Evolutionary conservation across 352 stramenopile genomes (phyloP), one percentile per base, ranked within the genome.

Genomic region (Phytopythium montanum): DNA sequence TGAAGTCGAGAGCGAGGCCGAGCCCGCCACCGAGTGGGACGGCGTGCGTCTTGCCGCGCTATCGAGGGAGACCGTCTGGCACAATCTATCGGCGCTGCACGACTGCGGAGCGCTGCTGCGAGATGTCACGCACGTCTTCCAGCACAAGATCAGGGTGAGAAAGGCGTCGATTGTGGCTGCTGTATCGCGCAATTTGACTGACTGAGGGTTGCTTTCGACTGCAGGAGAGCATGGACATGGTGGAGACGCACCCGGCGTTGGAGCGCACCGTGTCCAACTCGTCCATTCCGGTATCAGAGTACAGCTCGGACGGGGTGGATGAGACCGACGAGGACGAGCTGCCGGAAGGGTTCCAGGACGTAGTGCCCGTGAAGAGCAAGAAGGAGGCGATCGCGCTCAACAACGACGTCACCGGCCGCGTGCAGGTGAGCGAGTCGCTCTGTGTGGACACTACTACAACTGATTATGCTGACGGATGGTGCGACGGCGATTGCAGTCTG

Each of bases 371-470:
- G 2, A 85, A 75, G 53, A 79, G 83, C 13, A 85, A 87, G 50
- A 90, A 93, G 56, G 76, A 78, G 13, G 85, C 82, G 2, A 70
- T 86, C 3, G 77, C 76, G 3, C 70, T 95, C 3, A 95, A 95
- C 46, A 86, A 93, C 28, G 59, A 90, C 52, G 86, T 95, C 56
- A 90, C 85, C 0, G 60, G 75, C 19, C 71, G 86, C 18, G 81
- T 95, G 6, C 60, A 68, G 73, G 75, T 82, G 46, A 16, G 59
- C 5, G 45, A 51, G n/a, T 45, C 2, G 5, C 10, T 6, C 36
- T 46, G 29, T 25, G n/a, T n/a, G 2, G 18, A 46, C 25, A 21
- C 39, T 33, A 33, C 33, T 3, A 4, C 7, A 31, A 29, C 18
- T 9, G 44, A 23, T 36, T 39, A n/a, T 36, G 56, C 33, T 25